Conservation (phyloP, 257 asterid genomes). For the Nicotiana sylvestris region DNA sequence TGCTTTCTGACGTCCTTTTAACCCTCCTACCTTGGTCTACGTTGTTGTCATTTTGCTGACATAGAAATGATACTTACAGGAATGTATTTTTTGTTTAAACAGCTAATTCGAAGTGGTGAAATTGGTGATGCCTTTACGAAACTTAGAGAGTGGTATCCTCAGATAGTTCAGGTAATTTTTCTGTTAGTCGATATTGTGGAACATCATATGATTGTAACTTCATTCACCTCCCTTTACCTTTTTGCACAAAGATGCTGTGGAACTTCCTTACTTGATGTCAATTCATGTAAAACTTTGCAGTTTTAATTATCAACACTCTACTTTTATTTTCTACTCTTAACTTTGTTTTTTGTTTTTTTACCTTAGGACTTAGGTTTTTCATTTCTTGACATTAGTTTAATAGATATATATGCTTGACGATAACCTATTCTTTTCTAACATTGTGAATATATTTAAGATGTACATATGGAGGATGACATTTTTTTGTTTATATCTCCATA, state of each 20-base stretch:
- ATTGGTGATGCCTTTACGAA: conserved; percentile 63
- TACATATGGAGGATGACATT: neutral
- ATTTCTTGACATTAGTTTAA: neutral
- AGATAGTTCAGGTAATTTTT: conserved; percentile 65
- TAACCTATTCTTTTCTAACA: neutral
- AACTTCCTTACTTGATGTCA: neutral
- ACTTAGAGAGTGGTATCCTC: conserved; percentile 68
- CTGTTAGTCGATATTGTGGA: neutral
- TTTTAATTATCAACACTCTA: neutral
- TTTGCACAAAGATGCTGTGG: neutral
- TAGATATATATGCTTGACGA: neutral
- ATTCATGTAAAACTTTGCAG: neutral
- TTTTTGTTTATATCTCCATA: neutral
- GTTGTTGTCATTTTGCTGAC: neutral
- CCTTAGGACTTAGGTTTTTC: neutral
- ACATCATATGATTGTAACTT: neutral
- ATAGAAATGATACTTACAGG: neutral
- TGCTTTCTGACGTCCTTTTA: neutral
- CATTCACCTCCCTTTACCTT: conserved; percentile 1
- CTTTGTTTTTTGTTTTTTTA: neutral
- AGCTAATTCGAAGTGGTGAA: conserved; percentile 79
- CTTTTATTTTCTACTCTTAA: neutral
- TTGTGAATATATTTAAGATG: neutral
- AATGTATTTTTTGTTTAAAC: conserved; percentile 19
- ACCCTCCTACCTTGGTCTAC: neutral